Base-by-base conservation (phyloP, 768 basidiomycete genomes). In the Russula abietina region DNA sequence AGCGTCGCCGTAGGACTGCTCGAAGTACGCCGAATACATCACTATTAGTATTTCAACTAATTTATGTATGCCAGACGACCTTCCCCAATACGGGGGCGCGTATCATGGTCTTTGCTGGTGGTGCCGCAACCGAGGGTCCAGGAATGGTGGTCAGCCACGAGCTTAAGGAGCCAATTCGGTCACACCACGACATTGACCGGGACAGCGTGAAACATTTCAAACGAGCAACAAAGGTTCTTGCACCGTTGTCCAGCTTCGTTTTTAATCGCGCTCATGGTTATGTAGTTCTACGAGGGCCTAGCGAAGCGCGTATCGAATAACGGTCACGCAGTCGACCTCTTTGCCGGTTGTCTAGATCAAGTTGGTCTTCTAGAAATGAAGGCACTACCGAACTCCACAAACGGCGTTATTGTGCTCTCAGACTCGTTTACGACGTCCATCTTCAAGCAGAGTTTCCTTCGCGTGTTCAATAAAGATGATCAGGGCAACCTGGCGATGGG, bases 291-390 rank as follows among this genome's bases (percentile, higher is more conserved):
- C 71, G 97, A 99, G 76, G 86, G 82, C 28, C 84, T 98, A 12
- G 92, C 94, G 22, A 93, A 93, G 73, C 87, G 97, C 48, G 94
- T 83, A 3, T 94, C 96, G 0, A 88, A 88, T 73, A 98, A 96
- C 65, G 97, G 97, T 0, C 97, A 98, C 71, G 89, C 91, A 2
- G 79, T 99, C 57, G 97, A 99, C 72, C 77, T 98, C 55, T 98
- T 98, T 70, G 93, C 95, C 33, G 97, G 96, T 30, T 99, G 96
- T 71, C 80, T 99, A 38, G 97, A 99, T 73, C 97, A 99, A 78
- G 92, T 99, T 70, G 97, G 97, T 64, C 79, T 98, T 50, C 79
- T 95, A 59, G 97, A 99, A 77, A 99, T 99, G 97, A 97, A 94
- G 73, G 88, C 90, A 0, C 76, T 98, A 60, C 84, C 93, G 49